phyloP scores from a whole-genome alignment of 169 alveolate genomes.

The Eimeria acervulina region DNA sequence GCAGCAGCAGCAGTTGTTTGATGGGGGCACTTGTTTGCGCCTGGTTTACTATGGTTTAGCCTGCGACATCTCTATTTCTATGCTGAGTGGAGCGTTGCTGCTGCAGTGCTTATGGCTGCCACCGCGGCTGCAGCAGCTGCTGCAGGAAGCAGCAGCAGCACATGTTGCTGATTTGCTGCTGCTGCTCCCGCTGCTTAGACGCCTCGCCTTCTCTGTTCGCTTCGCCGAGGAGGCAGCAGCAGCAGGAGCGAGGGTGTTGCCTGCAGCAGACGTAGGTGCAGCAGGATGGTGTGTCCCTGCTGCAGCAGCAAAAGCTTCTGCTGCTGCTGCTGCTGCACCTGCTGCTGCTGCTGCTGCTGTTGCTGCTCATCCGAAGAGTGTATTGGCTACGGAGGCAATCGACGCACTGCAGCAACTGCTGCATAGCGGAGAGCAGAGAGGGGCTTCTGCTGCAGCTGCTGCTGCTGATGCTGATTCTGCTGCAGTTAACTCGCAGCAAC shows the following conservation, averaged over 20 bases:
- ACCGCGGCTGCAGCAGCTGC: constrained; percentile 77
- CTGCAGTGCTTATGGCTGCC: constrained; percentile 80
- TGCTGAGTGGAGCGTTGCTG: constrained; percentile 60
- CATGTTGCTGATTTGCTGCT: constrained; percentile 52
- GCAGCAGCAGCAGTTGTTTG: constrained; percentile 56
- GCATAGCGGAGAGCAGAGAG: neutral
- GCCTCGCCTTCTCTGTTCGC: constrained; percentile 70
- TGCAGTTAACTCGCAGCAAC: neutral
- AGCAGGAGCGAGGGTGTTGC: constrained; percentile 27
- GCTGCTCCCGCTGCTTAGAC: constrained; percentile 77
- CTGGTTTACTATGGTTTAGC: neutral
- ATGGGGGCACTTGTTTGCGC: neutral
- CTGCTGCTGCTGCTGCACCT: constrained; percentile 19
- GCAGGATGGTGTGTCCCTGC: constrained; percentile 22
- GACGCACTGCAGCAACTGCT: constrained; percentile 59
- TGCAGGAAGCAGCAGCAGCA: constrained; percentile 59
- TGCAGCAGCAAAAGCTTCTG: constrained; percentile 22
- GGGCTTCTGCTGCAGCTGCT: constrained; percentile 39
- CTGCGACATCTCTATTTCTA: constrained; percentile 28
- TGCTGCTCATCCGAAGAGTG: neutral
- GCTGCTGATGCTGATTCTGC: too few species aligned
- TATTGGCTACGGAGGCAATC: constrained; percentile 33
- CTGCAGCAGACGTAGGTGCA: constrained; percentile 68
- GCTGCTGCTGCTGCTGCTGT: constrained; percentile 55
- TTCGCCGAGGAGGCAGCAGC: constrained; percentile 54